phyloP scores from a whole-genome alignment of 306 rosid genomes.

The Fragaria vesca region DNA sequence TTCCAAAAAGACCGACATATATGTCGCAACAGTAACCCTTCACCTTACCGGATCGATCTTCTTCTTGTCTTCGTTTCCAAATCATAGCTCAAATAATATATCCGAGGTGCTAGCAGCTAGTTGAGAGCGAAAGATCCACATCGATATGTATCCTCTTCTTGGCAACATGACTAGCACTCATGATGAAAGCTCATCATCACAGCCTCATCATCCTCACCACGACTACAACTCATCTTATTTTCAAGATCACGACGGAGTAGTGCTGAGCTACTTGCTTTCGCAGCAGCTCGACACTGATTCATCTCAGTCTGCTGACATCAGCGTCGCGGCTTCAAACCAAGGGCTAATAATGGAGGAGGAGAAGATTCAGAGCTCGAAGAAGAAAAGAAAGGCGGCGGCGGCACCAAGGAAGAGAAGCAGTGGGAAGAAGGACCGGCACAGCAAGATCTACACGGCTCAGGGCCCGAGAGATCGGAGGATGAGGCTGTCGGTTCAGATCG shows the following conservation, averaged over 20 bases:
- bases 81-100: background rate
- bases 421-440: slow-evolving; percentile 57
- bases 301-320: background rate
- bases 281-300: slow-evolving; percentile 20
- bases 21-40: background rate
- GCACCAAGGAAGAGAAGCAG: slow-evolving; percentile 29
- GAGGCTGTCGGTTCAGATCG: slow-evolving; percentile 56
- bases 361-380: background rate
- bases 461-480: slow-evolving; percentile 57
- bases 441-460: slow-evolving; percentile 58
- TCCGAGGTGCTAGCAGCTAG: background rate
- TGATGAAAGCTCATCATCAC: background rate
- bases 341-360: background rate
- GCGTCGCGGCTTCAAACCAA: background rate
- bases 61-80: background rate
- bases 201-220: background rate
- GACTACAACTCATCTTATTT: slow-evolving; percentile 15
- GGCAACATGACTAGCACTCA: background rate
- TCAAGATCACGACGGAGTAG: slow-evolving; percentile 34
- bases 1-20: slow-evolving; percentile 3
- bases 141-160: slow-evolving; percentile 4
- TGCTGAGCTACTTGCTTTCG: slow-evolving; percentile 37
- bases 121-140: slow-evolving; percentile 10
- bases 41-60: background rate
- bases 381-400: slow-evolving; percentile 3